Conservation (phyloP, 352 stramenopile genomes). For the Globisporangium nagaii region DNA sequence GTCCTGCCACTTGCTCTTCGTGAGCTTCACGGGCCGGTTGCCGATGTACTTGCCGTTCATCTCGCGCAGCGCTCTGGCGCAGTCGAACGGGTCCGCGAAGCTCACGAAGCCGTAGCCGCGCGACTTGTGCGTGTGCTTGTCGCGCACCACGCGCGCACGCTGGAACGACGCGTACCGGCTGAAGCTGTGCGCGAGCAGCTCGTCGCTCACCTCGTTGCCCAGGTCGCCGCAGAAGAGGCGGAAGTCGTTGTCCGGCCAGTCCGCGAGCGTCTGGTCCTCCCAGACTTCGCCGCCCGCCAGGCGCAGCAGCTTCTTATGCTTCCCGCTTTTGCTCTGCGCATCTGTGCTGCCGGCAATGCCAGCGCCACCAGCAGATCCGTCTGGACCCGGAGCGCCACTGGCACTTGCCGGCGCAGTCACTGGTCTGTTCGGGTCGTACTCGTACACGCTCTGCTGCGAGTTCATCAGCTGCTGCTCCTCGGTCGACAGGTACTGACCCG, state of each 20-base stretch:
- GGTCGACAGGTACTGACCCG: conserved; percentile 48
- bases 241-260: conserved; percentile 97
- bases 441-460: conserved; percentile 80
- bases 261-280: conserved; percentile 88
- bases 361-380: not conserved
- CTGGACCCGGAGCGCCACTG: not conserved
- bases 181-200: conserved; percentile 79
- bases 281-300: conserved; percentile 86
- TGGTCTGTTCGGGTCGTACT: conserved; percentile 65
- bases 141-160: conserved; percentile 68
- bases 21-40: conserved; percentile 92
- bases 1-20: conserved; percentile 94
- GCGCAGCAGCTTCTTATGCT: conserved; percentile 53
- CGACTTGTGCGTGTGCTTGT: conserved; percentile 87
- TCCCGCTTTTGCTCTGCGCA: conserved; percentile 2
- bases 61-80: conserved; percentile 91
- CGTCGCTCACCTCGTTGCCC: conserved; percentile 90
- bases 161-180: conserved; percentile 70
- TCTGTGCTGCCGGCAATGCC: not conserved
- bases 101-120: conserved; percentile 95
- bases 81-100: conserved; percentile 92
- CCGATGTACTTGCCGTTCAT: conserved; percentile 97
- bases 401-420: too few species aligned
- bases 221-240: conserved; percentile 95
- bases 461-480: conserved; percentile 82